A percentile compares a stretch with the other conserved stretches of the same genome.
These are phyloP conservation scores for Lachancea thermotolerans DNA, from an alignment of 805 yeast species.

Conservation along the genomic window DNA sequence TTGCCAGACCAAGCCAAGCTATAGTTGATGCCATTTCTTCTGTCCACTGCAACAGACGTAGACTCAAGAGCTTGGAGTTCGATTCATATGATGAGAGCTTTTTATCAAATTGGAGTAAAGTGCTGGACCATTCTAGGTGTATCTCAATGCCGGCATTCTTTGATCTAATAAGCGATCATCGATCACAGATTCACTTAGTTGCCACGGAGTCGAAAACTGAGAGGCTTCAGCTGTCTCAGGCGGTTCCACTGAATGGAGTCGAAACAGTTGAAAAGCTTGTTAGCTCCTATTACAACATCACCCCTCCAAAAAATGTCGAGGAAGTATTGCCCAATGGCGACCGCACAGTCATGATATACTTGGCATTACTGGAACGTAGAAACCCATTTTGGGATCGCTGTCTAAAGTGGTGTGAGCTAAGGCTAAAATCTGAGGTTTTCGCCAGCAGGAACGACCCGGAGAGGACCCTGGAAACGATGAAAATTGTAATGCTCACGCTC, in stretches of 20 bases:
- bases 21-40: slow-evolving; percentile 11
- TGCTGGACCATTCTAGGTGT: slow-evolving; percentile 5
- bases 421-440: not conserved
- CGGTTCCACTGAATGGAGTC: not conserved
- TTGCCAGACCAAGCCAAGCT: slow-evolving; percentile 10
- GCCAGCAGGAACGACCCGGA: not conserved
- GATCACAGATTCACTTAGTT: not conserved
- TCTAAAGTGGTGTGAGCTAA: not conserved
- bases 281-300: not conserved
- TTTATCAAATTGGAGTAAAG: slow-evolving; percentile 6
- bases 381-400: not conserved
- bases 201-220: not conserved
- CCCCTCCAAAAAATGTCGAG: not conserved
- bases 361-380: not conserved
- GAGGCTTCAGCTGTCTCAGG: not conserved
- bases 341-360: not conserved
- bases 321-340: not conserved
- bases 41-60: slow-evolving; percentile 15
- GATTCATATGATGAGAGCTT: slow-evolving; percentile 13
- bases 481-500: too few relatives aligned
- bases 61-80: slow-evolving; percentile 14
- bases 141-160: not conserved
- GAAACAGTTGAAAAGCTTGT: not conserved
- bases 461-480: not conserved
- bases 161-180: not conserved